Evolutionary conservation across 148 eudicot species (phyloP).

Genomic region (Amaranthus palmeri): DNA sequence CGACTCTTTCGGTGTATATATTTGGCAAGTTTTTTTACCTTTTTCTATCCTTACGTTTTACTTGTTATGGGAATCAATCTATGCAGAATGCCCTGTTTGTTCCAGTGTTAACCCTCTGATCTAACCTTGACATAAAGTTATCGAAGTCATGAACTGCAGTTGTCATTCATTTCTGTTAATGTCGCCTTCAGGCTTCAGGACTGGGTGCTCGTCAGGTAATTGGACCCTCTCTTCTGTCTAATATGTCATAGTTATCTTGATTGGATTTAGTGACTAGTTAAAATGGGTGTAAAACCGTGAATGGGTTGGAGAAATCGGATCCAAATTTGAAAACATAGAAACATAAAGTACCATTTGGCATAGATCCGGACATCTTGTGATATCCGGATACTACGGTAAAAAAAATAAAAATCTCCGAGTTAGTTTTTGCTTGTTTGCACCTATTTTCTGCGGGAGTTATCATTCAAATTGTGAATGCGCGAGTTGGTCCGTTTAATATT

Average conservation of each 20-base stretch:
- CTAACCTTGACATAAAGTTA: slow-evolving; percentile 17
- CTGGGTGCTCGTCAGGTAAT: slow-evolving; percentile 49
- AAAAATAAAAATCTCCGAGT: no score
- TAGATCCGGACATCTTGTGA: no score
- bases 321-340: no score
- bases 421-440: no score
- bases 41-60: slow-evolving; percentile 3
- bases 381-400: no score
- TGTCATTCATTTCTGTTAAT: slow-evolving; percentile 25
- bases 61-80: slow-evolving; percentile 16
- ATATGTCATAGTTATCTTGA: not conserved
- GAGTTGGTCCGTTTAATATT: no score
- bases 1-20: not conserved
- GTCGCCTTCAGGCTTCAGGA: slow-evolving; percentile 25
- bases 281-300: no score
- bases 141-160: slow-evolving; percentile 31
- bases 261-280: not conserved
- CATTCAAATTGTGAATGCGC: no score
- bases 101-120: slow-evolving; percentile 22
- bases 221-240: not conserved
- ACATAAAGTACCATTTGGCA: no score
- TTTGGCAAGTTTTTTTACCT: not conserved
- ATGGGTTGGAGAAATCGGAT: no score
- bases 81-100: not conserved
- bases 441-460: no score